These are phyloP conservation scores for Termitomyces sp. DNA, from an alignment of 768 basidiomycete species.

Conservation along the genomic window DNA sequence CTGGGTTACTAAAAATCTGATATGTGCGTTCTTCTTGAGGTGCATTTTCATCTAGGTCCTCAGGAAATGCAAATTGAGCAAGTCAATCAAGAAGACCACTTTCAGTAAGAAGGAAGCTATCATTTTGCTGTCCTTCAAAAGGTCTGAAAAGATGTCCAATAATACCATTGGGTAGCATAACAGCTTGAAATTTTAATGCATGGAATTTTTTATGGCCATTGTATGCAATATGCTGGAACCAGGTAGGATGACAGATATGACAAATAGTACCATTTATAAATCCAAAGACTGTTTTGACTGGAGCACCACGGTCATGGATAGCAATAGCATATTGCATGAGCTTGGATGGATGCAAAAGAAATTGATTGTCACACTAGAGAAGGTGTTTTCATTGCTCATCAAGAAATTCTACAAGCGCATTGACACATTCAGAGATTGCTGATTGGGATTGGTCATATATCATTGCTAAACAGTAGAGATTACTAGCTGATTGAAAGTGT, in stretches of 20 bases:
- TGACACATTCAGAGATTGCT: neutral
- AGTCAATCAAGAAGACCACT: neutral
- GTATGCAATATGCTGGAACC: neutral
- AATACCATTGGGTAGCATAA: neutral
- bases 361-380: neutral
- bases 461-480: neutral
- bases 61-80: neutral
- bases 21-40: neutral
- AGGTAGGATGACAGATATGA: neutral
- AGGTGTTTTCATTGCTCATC: too few relatives aligned
- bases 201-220: neutral
- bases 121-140: neutral
- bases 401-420: too few relatives aligned
- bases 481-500: neutral
- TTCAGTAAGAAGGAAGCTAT: neutral
- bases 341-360: neutral
- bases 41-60: neutral
- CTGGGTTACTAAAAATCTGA: neutral
- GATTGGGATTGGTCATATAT: neutral
- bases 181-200: neutral
- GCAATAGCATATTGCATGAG: neutral
- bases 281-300: neutral
- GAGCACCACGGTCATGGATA: neutral
- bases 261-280: neutral
- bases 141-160: neutral